These are phyloP conservation scores for Pythium dissotocum DNA, from an alignment of 352 stramenopile genomes.

Conservation along the genomic window DNA sequence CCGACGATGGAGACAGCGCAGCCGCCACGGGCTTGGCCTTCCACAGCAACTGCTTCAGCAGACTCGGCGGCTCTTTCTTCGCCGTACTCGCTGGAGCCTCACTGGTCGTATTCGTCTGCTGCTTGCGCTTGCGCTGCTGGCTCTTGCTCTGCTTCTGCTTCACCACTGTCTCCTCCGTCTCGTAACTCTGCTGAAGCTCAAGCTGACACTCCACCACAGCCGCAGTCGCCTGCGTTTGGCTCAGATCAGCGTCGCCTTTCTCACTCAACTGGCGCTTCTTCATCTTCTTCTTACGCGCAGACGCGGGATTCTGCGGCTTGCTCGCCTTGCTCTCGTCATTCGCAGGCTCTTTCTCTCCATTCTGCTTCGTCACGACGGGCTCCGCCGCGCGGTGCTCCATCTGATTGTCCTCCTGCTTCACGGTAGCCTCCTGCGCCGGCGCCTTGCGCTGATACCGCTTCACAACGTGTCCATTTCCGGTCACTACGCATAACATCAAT, in stretches of 20 bases:
- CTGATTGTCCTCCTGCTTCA: constrained; percentile 34
- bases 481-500: constrained; percentile 6
- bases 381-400: constrained; percentile 22
- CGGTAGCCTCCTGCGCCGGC: constrained; percentile 7
- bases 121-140: constrained; percentile 19
- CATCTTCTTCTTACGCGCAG: constrained; percentile 26
- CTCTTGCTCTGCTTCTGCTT: constrained; percentile 12
- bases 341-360: constrained; percentile 6
- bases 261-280: constrained; percentile 19
- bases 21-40: constrained; percentile 41
- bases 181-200: not conserved
- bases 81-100: not conserved
- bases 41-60: constrained; percentile 67
- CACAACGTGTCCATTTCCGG: constrained; percentile 4
- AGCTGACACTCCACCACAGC: not conserved
- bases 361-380: not conserved
- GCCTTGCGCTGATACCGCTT: constrained; percentile 63
- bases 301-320: not conserved
- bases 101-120: constrained; percentile 5
- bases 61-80: constrained; percentile 22
- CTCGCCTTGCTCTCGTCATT: not conserved
- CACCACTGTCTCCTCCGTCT: not conserved
- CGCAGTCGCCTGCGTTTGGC: not conserved
- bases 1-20: not conserved
- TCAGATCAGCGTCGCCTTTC: not conserved